Base-by-base conservation (phyloP, 768 basidiomycete species). In the Panaeolus cyanescens region DNA sequence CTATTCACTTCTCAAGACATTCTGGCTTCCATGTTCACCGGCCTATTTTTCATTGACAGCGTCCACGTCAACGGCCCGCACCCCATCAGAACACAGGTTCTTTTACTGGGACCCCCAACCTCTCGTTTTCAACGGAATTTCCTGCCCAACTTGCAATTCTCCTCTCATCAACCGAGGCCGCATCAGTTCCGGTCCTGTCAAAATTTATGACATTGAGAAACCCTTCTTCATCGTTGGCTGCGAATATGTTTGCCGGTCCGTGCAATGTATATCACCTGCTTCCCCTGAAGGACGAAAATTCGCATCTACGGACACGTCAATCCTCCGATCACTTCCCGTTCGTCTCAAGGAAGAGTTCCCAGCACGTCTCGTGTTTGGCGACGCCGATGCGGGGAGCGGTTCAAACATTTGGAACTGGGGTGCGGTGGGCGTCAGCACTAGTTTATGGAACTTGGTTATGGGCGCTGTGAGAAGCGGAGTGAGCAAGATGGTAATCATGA, bases 61-160 rank as follows among this genome's bases (percentile, higher is more conserved):
- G 25, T 91, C 90, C 1, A 82, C 89, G 0, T 85, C 86, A 9
- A 84, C 82, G 6, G 79, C 87, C 10, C 86, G 90, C 36, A 89
- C 85, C 0, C 86, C 88, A 2, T 87, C 88, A 5, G 86, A 91
- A 58, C 88, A 92, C 64, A 85, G 84, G 3, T 93, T 93, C 74
- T 76, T 93, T n/a, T 93, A 91, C 66, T 93, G 92, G 92, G 92
- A 93, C 62, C 92, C 92, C 0, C 86, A 88, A 54, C 89, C 91
- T 0, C 84, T 93, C 53, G 85, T 92, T 8, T 91, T 93, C 77
- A 91, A 92, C 62, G 92, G 92, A 3, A 89, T 93, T 42, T 79
- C 85, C 1, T 93, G 92, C 65, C 89, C 91, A 0, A 78, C 68
- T 40, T 93, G 92, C 68, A 74, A 83, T 6, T 68, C 80, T 4